phyloP scores from a whole-genome alignment of 805 yeast species.

The Candida qinlingensis region DNA sequence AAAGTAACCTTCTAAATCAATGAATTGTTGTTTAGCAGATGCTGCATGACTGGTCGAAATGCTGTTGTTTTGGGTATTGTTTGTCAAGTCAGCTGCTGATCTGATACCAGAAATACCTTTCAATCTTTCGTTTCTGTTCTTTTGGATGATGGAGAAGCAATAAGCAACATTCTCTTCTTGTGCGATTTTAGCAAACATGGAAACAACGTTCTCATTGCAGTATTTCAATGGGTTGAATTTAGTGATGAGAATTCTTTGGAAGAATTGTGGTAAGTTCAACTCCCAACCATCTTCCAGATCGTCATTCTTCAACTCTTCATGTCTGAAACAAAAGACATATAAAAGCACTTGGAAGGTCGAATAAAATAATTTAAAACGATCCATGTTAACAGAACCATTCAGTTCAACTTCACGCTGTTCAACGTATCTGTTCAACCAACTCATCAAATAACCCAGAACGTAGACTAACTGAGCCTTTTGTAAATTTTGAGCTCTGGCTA shows the following conservation, averaged over 20 bases:
- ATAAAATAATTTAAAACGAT: constrained; percentile 81
- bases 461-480: constrained; percentile 69
- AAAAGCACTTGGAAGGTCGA: constrained; percentile 87
- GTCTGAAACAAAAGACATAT: constrained; percentile 89
- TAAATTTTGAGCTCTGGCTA: constrained; percentile 78
- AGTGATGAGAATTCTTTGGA: constrained; percentile 78
- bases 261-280: constrained; percentile 74
- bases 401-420: constrained; percentile 84
- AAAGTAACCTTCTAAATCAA: constrained; percentile 89
- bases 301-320: constrained; percentile 44
- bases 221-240: constrained; percentile 90
- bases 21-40: constrained; percentile 67
- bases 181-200: constrained; percentile 89
- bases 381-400: constrained; percentile 68
- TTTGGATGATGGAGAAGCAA: constrained; percentile 89
- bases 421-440: constrained; percentile 80
- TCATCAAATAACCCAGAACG: constrained; percentile 74
- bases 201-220: constrained; percentile 90
- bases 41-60: constrained; percentile 17
- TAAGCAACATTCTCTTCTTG: constrained; percentile 87
- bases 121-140: constrained; percentile 55
- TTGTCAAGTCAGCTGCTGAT: constrained; percentile 23
- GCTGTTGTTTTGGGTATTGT: constrained; percentile 17
- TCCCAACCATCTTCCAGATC: constrained; percentile 54
- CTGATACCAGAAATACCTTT: constrained; percentile 35